Evolutionary conservation across 2,329 filamentous ascomycete genomes (phyloP).

Genomic region (Arthrobotrys pseudoclavata): DNA sequence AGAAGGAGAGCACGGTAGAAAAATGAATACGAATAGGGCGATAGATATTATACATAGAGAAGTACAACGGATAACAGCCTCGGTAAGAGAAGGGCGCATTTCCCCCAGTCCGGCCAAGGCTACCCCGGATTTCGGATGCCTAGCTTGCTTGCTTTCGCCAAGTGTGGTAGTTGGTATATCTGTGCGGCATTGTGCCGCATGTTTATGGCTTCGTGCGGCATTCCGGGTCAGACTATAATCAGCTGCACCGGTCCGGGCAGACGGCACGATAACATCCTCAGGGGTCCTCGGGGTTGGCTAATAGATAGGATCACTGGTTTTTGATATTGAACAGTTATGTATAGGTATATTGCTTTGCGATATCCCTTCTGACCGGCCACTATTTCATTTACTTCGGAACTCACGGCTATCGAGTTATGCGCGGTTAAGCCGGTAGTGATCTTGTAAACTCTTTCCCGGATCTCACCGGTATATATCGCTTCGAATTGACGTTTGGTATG

Average conservation of each 20-base stretch:
- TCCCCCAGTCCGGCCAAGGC: conserved; percentile 51
- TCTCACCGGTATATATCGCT: neutral
- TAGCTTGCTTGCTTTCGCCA: conserved; percentile 11
- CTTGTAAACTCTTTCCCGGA: too few species aligned
- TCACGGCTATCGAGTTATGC: neutral
- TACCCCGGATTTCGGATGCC: conserved; percentile 53
- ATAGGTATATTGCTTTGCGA: neutral
- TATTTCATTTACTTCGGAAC: neutral
- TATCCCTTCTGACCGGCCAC: conserved; percentile 3
- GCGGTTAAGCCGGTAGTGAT: neutral
- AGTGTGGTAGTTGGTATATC: conserved; percentile 2
- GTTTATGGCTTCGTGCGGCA: conserved; percentile 19
- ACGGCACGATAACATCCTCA: conserved; percentile 1
- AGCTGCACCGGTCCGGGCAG: conserved; percentile 25
- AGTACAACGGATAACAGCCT: conserved; percentile 39
- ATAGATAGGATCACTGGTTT: neutral
- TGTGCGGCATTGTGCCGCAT: conserved; percentile 28
- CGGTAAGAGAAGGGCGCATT: conserved; percentile 37
- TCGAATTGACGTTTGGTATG: too few species aligned
- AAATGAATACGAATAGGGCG: conserved; percentile 15
- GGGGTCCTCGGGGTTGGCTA: neutral
- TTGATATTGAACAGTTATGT: neutral
- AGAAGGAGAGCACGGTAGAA: conserved; percentile 12
- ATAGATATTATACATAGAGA: conserved; percentile 21
- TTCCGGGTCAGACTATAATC: conserved; percentile 23